phyloP scores from a whole-genome alignment of 805 yeast genomes.

The Teunomyces cretensis region DNA sequence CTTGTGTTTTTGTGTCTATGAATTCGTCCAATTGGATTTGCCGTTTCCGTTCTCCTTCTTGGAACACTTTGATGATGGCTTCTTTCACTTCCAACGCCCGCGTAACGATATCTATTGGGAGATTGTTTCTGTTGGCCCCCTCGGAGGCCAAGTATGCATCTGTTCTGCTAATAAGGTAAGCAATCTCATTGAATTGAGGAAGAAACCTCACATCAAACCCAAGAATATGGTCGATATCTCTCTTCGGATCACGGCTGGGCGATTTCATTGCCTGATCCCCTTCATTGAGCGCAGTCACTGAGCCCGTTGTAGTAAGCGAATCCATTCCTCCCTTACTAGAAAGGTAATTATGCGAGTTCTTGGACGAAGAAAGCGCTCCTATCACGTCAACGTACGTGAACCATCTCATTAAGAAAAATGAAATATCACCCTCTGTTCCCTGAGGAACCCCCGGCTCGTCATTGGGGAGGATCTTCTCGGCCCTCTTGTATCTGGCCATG shows the following conservation, averaged over 20 bases:
- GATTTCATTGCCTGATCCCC: background rate
- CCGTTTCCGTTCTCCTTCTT: slow-evolving; percentile 27
- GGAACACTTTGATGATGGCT: slow-evolving; percentile 17
- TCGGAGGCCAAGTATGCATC: slow-evolving; percentile 16
- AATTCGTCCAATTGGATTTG: slow-evolving; percentile 21
- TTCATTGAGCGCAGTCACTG: slow-evolving; percentile 16
- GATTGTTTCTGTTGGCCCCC: slow-evolving; percentile 5
- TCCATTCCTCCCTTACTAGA: slow-evolving; percentile 17
- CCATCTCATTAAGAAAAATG: slow-evolving; percentile 64
- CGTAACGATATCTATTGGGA: slow-evolving; percentile 22
- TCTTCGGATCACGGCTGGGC: slow-evolving; percentile 18
- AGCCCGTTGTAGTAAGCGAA: slow-evolving; percentile 18
- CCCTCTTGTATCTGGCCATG: slow-evolving; percentile 40
- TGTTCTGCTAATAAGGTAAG: slow-evolving; percentile 29
- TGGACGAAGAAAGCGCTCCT: slow-evolving; percentile 60
- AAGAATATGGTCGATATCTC: slow-evolving; percentile 57
- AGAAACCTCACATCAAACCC: slow-evolving; percentile 68
- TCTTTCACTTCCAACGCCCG: slow-evolving; percentile 41
- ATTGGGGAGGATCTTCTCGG: slow-evolving; percentile 1
- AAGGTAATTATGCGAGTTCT: slow-evolving; percentile 32
- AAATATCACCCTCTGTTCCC: slow-evolving; percentile 39
- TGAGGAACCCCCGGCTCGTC: slow-evolving; percentile 6
- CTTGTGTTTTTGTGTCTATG: slow-evolving; percentile 11
- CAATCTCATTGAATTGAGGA: slow-evolving; percentile 55
- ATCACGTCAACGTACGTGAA: slow-evolving; percentile 66